Percentiles rank a stretch among this genome's conserved stretches.
Evolutionary conservation across 495 filamentous ascomycete species (phyloP).

Genomic region (Penicillium goetzii): DNA sequence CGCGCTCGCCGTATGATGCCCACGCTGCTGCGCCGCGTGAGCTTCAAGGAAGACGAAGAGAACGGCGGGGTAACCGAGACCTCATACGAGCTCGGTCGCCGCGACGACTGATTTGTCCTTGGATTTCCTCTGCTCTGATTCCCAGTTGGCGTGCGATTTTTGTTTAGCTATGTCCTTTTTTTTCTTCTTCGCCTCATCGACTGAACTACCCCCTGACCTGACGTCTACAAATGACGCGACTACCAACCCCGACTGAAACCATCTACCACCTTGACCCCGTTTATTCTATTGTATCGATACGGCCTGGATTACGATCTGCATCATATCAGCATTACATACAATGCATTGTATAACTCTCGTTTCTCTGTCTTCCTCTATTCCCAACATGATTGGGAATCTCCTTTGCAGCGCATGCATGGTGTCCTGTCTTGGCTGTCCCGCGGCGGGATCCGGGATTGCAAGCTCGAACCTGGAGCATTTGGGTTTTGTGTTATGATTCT

Average conservation of each 20-base stretch:
- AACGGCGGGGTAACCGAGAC: conserved; percentile 39
- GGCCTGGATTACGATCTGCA: conserved; percentile 33
- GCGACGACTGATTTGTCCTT: conserved; percentile 37
- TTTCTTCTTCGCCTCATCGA: background rate
- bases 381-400: conserved; percentile 19
- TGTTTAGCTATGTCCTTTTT: conserved; percentile 18
- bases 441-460: conserved; percentile 33
- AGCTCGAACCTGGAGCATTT: conserved; percentile 33
- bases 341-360: conserved; percentile 31
- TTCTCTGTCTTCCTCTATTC: conserved; percentile 23
- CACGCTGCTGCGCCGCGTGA: conserved; percentile 46
- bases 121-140: conserved; percentile 12
- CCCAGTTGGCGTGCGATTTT: conserved; percentile 5
- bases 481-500: conserved; percentile 18
- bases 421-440: conserved; percentile 21
- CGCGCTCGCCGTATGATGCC: conserved; percentile 42
- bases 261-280: background rate
- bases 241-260: background rate
- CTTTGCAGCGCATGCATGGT: conserved; percentile 36
- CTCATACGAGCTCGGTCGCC: conserved; percentile 48
- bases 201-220: background rate
- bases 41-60: conserved; percentile 54
- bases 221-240: background rate
- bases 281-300: conserved; percentile 33
- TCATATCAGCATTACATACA: conserved; percentile 31